Evolutionary conservation across 73 alveolate genomes (phyloP), one percentile per base, ranked within the genome.

Genomic region (Paramecium biaurelia): DNA sequence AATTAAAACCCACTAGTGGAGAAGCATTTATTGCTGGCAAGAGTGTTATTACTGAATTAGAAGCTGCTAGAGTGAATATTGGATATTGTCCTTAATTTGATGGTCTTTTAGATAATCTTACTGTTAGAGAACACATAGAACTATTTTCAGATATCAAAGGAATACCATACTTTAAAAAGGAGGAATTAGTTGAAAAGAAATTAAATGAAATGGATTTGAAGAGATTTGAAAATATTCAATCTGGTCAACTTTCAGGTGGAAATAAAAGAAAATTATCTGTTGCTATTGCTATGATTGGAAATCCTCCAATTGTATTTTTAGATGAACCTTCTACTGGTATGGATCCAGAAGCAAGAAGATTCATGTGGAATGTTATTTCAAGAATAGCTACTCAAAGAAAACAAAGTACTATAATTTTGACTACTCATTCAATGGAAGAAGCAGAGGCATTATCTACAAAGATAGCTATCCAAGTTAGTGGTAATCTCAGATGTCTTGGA

Each of bases 261-360:
- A 98, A 98, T 96, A 97, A 98, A 89, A 93, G 99, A 90, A 98
- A 98, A 85, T 97, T 98, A 85, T 97, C 99, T 11, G 99, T 98
- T 18, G 99, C 99, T 6, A 97, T 97, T 92, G 99, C 99, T 3
- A 95, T 97, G 98, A 97, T 98, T 43, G 99, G 99, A 15, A 98
- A 98, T 93, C 99, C 99, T 28, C 99, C 99, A 2, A 98, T 98
- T 34, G 99, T 98, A 20, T 97, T 98, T 94, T 93, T 98, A 24
- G 99, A 98, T 85, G 99, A 98, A 92, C 99, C 99, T 9, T 93
- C 98, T 10, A 98, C 99, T 3, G 99, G 99, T 84, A 98, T 98
- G 98, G 99, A 98, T 82, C 99, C 99, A 14, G 97, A 96, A 85
- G 99, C 99, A n/a, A 95, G 99, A 89, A 74, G 99, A 90, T 96